A percentile compares a stretch with the other conserved stretches of the same genome.
These are phyloP conservation scores for Ceratocystiopsis minuta DNA, from an alignment of 2,329 filamentous ascomycete species.

Conservation along the genomic window DNA sequence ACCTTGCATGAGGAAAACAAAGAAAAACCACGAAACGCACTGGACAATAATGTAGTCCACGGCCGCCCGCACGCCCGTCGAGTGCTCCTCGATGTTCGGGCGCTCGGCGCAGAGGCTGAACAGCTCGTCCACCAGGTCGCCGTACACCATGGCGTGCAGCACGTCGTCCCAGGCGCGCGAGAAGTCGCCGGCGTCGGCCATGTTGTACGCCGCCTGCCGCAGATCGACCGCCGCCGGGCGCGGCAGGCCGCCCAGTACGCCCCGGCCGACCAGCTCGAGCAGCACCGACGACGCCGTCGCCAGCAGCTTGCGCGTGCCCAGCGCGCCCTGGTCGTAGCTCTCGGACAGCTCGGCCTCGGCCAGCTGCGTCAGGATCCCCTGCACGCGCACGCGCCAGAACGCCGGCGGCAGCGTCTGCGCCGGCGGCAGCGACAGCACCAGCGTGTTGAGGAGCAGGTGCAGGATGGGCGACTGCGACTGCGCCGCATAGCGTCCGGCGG, in stretches of 20 bases:
- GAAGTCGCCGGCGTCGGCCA: slow-evolving; percentile 39
- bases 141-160: slow-evolving; percentile 49
- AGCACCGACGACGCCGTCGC: slow-evolving; percentile 53
- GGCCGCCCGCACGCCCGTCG: slow-evolving; percentile 41
- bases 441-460: slow-evolving; percentile 47
- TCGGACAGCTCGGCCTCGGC: slow-evolving; percentile 55
- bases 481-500: slow-evolving; percentile 9
- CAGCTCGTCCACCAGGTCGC: slow-evolving; percentile 44
- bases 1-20: no score
- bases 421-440: slow-evolving; percentile 48
- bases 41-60: slow-evolving; percentile 52
- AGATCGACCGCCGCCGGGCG: slow-evolving; percentile 10
- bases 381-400: slow-evolving; percentile 48
- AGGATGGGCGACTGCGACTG: slow-evolving; percentile 43
- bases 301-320: slow-evolving; percentile 58
- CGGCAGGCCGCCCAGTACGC: slow-evolving; percentile 41
- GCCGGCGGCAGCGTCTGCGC: slow-evolving; percentile 41
- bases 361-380: slow-evolving; percentile 41
- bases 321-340: slow-evolving; percentile 61
- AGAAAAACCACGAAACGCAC: slow-evolving; percentile 19
- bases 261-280: slow-evolving; percentile 50
- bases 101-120: slow-evolving; percentile 43
- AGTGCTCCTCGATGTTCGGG: slow-evolving; percentile 44
- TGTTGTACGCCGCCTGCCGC: slow-evolving; percentile 30
- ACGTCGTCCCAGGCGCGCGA: slow-evolving; percentile 47